Base-by-base conservation (phyloP, 140 eudicot species). In the Senecio squalidus region DNA sequence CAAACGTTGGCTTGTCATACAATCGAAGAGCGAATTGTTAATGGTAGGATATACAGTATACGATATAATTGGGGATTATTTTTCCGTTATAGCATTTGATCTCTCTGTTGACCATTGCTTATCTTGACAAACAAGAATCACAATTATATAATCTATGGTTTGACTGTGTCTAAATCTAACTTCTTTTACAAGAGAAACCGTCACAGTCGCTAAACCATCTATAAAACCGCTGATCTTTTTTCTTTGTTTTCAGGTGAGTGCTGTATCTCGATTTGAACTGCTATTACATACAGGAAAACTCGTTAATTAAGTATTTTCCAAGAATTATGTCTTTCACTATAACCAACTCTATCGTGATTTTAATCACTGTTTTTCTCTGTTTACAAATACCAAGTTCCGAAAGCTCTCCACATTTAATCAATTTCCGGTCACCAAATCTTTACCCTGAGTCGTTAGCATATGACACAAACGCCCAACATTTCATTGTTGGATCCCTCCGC, bases 391-490 rank as follows among this genome's bases (percentile, higher is more conserved):
- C 70, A 27, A n/a, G 46, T 3, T 17, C 31, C 7, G 76, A 81
- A 41, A 77, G 78, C 61, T 58, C 69, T 2, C 77, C 58, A 56
- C 96, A 92, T 77, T 14, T 71, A 41, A 87, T 92, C 81, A 68
- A 73, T 20, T 79, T 92, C 82, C 73, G 71, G 22, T 87, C 89
- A 38, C 79, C 82, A 1, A 67, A 80, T 13, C 92, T 92, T 70
- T 92, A 76, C 71, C 96, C 96, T 0, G 89, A 81, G 50, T 82
- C 95, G 51, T 10, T 81, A 41, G 8, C 85, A 13, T 92, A 76
- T 75, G 98, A 87, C 69, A 82, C 82, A 2, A 54, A 44, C 0
- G 71, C 78, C 58, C 89, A 87, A 5, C 95, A 87, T 82, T 92
- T 92, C 80, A 49, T 92, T 22, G 76, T 78, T 70, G 78, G 82